Percentiles rank a stretch among this genome's conserved stretches.
Evolutionary conservation across 192 early-diverging fungal genomes (phyloP).

Genomic region (Coemansia reversa): DNA sequence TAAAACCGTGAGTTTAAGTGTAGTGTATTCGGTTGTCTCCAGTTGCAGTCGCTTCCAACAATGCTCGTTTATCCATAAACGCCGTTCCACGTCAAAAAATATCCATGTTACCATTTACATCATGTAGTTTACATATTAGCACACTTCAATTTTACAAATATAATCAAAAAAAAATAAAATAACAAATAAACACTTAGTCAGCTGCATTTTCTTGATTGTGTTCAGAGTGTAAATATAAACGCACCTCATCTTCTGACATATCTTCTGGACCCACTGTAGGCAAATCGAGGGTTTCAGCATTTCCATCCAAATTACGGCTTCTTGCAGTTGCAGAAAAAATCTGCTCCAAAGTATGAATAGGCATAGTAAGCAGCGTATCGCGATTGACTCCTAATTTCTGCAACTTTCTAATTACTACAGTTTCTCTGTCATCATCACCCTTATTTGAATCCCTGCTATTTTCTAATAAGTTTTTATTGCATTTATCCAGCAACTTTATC

Average conservation of each 20-base stretch:
- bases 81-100: no score
- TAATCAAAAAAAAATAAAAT: no score
- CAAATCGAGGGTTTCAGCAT: conserved; percentile 8
- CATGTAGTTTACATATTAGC: no score
- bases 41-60: no score
- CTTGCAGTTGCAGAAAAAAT: conserved; percentile 1
- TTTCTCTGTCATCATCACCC: not conserved
- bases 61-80: no score
- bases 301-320: not conserved
- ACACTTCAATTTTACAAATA: no score
- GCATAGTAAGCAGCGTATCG: conserved; percentile 28
- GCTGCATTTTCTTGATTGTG: no score
- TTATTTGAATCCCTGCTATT: not conserved
- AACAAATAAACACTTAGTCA: no score
- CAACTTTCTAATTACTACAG: conserved; percentile 7
- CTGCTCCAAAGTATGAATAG: conserved; percentile 24
- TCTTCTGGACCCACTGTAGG: conserved; percentile 15
- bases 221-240: not conserved
- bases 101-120: no score
- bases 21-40: no score
- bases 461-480: not conserved
- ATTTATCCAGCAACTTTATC: conserved; percentile 7
- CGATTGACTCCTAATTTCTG: conserved; percentile 14
- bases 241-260: conserved; percentile 27
- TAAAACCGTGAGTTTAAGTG: no score